These are phyloP conservation scores for Nematodospora valgi DNA, from an alignment of 805 yeast species.

Conservation along the genomic window DNA sequence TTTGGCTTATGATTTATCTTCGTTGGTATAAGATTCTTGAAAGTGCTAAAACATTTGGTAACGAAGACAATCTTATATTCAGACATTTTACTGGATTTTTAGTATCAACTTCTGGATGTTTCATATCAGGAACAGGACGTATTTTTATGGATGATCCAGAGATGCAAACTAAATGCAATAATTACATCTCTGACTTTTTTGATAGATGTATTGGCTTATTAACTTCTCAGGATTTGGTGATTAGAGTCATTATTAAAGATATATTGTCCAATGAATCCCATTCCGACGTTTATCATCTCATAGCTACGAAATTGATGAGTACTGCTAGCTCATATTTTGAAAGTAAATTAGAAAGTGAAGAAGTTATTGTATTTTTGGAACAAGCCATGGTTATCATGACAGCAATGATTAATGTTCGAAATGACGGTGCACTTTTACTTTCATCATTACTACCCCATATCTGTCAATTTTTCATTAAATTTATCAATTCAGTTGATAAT, in stretches of 20 bases:
- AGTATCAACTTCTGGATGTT: constrained; percentile 67
- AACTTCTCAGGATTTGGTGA: constrained; percentile 46
- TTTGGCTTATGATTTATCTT: constrained; percentile 46
- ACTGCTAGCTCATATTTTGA: constrained; percentile 34
- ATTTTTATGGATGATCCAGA: constrained; percentile 21
- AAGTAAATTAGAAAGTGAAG: constrained; percentile 20
- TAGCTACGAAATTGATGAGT: constrained; percentile 43
- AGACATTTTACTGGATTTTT: constrained; percentile 70
- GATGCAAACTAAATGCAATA: constrained; percentile 26
- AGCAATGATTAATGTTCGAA: constrained; percentile 28
- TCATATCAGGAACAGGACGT: constrained; percentile 29
- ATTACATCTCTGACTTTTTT: constrained; percentile 45
- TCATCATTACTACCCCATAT: constrained; percentile 29
- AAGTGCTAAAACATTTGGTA: constrained; percentile 17
- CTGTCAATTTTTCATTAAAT: constrained; percentile 24
- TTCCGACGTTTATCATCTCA: constrained; percentile 49
- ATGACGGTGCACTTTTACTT: constrained; percentile 34
- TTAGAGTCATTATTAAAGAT: constrained; percentile 71
- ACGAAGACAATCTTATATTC: constrained; percentile 46
- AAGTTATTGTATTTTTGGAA: constrained; percentile 41
- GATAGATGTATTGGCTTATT: constrained; percentile 49
- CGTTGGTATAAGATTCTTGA: constrained; percentile 42
- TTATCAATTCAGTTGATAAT: constrained; percentile 26
- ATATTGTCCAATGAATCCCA: constrained; percentile 64
- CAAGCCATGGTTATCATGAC: constrained; percentile 48